These are phyloP conservation scores for Rauvolfia tetraphylla DNA, from an alignment of 257 asterid species.

Conservation along the genomic window DNA sequence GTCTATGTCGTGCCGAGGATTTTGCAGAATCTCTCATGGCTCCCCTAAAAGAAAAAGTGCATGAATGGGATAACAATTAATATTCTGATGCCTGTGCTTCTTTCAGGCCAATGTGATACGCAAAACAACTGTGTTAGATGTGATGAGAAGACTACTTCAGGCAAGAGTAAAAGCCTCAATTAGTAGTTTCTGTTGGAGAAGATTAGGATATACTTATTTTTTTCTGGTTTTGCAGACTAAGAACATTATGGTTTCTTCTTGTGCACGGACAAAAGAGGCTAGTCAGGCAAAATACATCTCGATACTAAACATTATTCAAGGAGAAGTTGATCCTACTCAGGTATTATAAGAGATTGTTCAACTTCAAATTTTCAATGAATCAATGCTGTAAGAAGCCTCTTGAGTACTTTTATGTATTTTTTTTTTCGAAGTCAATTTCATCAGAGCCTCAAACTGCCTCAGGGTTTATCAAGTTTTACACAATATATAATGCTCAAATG, in stretches of 20 bases:
- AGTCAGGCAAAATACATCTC: slow-evolving; percentile 98
- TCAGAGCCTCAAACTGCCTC: background rate
- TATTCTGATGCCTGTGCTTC: background rate
- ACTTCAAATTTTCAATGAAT: background rate
- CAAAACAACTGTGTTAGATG: slow-evolving; percentile 97
- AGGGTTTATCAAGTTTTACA: background rate
- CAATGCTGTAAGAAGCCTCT: background rate
- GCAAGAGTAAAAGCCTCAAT: slow-evolving; percentile 35
- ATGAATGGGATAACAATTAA: background rate
- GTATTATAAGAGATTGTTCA: slow-evolving; percentile 31
- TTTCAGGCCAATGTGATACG: slow-evolving; percentile 95
- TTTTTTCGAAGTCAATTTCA: background rate
- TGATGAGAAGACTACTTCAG: slow-evolving; percentile 99
- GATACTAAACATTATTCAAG: slow-evolving; percentile 91
- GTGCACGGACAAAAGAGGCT: slow-evolving; percentile 92
- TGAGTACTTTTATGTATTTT: background rate
- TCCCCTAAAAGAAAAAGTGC: background rate
- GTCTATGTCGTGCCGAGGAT: background rate
- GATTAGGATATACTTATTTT: slow-evolving; percentile 20
- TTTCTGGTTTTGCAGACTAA: slow-evolving; percentile 62
- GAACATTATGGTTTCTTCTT: slow-evolving; percentile 94
- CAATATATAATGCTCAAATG: background rate
- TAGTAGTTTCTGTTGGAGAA: slow-evolving; percentile 14
- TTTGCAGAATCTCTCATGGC: background rate
- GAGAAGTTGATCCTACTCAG: slow-evolving; percentile 99